Conservation (phyloP, 768 basidiomycete species). For the Boletus bicolor region DNA sequence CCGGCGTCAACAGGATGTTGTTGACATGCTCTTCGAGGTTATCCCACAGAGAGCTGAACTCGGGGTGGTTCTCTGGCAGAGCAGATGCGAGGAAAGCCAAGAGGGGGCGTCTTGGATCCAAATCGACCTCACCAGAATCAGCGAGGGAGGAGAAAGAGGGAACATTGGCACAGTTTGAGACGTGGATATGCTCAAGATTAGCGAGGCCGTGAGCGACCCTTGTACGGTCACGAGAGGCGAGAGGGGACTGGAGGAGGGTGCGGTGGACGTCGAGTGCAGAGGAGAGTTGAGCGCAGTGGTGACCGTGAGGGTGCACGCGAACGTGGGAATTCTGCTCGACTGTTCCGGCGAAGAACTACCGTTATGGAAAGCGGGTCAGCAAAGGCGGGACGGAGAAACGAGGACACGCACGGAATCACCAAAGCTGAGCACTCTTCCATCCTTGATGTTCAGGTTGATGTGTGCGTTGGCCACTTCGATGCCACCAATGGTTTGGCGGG, state of each 20-base stretch:
- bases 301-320: constrained; percentile 46
- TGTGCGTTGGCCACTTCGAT: constrained; percentile 88
- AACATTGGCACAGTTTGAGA: constrained; percentile 57
- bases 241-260: constrained; percentile 26
- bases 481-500: constrained; percentile 79
- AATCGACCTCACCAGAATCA: constrained; percentile 26
- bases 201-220: constrained; percentile 17
- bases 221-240: constrained; percentile 6
- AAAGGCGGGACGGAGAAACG: not conserved
- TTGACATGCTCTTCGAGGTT: constrained; percentile 50
- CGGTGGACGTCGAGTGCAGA: constrained; percentile 32
- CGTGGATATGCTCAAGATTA: constrained; percentile 43
- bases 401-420: constrained; percentile 72
- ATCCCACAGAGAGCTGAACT: constrained; percentile 43
- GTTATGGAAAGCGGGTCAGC: constrained; percentile 7
- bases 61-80: constrained; percentile 44
- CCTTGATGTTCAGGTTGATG: constrained; percentile 89
- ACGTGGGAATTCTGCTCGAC: constrained; percentile 29
- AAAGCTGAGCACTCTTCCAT: constrained; percentile 79
- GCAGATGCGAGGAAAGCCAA: constrained; percentile 79
- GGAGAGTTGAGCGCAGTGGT: constrained; percentile 48
- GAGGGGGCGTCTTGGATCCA: constrained; percentile 53
- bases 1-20: constrained; percentile 44
- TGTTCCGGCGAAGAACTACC: constrained; percentile 73
- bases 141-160: constrained; percentile 9